These are phyloP conservation scores for Komagataella populi DNA, from an alignment of 805 yeast genomes.

Conservation along the genomic window DNA sequence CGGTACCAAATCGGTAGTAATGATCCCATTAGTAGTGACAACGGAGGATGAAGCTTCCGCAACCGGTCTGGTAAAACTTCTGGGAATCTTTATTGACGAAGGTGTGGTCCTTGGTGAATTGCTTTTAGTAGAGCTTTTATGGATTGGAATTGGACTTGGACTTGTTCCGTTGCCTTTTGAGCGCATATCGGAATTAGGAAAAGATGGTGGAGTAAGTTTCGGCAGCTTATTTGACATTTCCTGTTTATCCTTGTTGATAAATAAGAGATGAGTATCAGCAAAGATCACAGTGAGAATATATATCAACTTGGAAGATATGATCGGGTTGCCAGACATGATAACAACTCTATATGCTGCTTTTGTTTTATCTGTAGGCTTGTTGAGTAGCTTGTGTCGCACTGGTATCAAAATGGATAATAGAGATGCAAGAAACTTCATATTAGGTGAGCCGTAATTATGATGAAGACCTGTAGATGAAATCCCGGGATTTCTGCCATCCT, in stretches of 20 bases:
- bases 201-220: neutral
- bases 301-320: constrained; percentile 38
- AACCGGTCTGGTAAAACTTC: neutral
- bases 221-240: neutral
- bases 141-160: neutral
- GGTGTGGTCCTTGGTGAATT: neutral
- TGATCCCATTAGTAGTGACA: neutral
- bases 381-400: constrained; percentile 18
- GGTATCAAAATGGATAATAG: constrained; percentile 32
- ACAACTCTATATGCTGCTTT: constrained; percentile 27
- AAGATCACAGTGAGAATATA: constrained; percentile 38
- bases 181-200: neutral
- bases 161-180: neutral
- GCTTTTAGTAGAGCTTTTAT: neutral
- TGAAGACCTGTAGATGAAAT: constrained; percentile 1
- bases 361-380: constrained; percentile 17
- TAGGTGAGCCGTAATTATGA: constrained; percentile 1
- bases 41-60: neutral
- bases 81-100: neutral
- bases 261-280: constrained; percentile 18
- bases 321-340: constrained; percentile 41
- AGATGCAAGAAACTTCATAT: constrained; percentile 28
- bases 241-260: constrained; percentile 2
- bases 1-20: neutral
- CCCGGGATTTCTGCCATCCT: constrained; percentile 22